A percentile compares a stretch with the other conserved stretches of the same genome.
Evolutionary conservation across 768 basidiomycete species (phyloP).

Genomic region (Hydnomerulius pinastri): DNA sequence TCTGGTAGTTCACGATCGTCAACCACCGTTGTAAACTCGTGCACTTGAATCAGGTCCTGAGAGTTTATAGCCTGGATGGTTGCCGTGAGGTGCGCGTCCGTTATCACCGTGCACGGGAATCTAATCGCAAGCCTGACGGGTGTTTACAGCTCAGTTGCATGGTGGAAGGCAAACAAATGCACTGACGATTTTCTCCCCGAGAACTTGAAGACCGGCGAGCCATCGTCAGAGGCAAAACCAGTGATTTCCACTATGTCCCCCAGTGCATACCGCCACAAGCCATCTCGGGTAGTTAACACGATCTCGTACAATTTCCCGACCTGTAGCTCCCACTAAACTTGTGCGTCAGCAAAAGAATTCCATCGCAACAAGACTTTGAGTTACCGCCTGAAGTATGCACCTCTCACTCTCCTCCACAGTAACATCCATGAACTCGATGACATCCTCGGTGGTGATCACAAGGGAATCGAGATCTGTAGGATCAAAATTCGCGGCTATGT

Average conservation of each 20-base stretch:
- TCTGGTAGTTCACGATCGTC: slow-evolving; percentile 11
- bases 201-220: slow-evolving; percentile 12
- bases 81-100: slow-evolving; percentile 6
- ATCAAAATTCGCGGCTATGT: slow-evolving; percentile 2
- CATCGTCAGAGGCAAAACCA: slow-evolving; percentile 12
- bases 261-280: slow-evolving; percentile 18
- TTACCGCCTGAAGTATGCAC: slow-evolving; percentile 6
- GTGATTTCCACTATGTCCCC: slow-evolving; percentile 16
- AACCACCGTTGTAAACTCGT: slow-evolving; percentile 10
- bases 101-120: slow-evolving; percentile 1
- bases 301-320: slow-evolving; percentile 10
- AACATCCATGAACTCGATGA: slow-evolving; percentile 9
- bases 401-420: not conserved
- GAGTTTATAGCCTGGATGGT: slow-evolving; percentile 5
- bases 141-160: not conserved
- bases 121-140: slow-evolving; percentile 3
- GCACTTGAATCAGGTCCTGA: slow-evolving; percentile 3
- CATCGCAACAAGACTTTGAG: not conserved
- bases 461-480: slow-evolving; percentile 6
- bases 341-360: not conserved
- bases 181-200: slow-evolving; percentile 10
- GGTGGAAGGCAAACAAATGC: not conserved
- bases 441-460: slow-evolving; percentile 10
- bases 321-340: slow-evolving; percentile 9
- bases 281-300: slow-evolving; percentile 15